Base-by-base conservation (phyloP, 2,329 filamentous ascomycete species). In the Xylariaceae sp. region DNA sequence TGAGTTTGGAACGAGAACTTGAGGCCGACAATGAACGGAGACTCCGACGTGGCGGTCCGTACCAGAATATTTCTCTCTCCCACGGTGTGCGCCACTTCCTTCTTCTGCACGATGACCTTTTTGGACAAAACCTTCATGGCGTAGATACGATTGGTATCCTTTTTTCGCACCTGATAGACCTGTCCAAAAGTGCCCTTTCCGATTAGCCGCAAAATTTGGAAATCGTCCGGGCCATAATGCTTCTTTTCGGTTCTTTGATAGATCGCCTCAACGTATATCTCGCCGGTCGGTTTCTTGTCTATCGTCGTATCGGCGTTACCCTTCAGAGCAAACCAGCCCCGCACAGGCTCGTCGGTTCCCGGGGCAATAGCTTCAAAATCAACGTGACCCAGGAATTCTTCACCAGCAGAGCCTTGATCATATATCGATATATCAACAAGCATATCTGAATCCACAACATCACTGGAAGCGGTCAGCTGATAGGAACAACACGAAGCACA, bases 51-150 rank as follows among this genome's bases (percentile, higher is more conserved):
- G 31, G 94, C 94, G 3, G 94, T 99, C 61, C 94, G 88, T 41
- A 99, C 94, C 47, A 99, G 79, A 62, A 99, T 99, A 69, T 99
- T 99, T 57, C 94, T 84, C 74, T 99, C 94, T 62, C 94, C 94
- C 39, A 99, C 86, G 0, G 94, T 99, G 70, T 99, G 94, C 12
- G 92, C 91, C 48, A 99, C 91, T 72, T 99, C 94, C 74, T 99
- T 99, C 82, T 99, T 99, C 74, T 99, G 94, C 30, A 99, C 94
- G 67, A 99, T 99, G 51, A 99, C 94, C 78, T 99, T 99, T 80
- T 99, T 99, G 49, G 94, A 96, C 34, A 99, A 77, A 1, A 99
- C 92, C 73, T 99, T 99, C 94, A 99, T 99, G 59, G 94, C 94
- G 68, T 99, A 99, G 58, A 99, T 96, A 44, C 94, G 86, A 65